Conservation (phyloP, 2,329 filamentous ascomycete genomes). For the Claviceps capensis region DNA sequence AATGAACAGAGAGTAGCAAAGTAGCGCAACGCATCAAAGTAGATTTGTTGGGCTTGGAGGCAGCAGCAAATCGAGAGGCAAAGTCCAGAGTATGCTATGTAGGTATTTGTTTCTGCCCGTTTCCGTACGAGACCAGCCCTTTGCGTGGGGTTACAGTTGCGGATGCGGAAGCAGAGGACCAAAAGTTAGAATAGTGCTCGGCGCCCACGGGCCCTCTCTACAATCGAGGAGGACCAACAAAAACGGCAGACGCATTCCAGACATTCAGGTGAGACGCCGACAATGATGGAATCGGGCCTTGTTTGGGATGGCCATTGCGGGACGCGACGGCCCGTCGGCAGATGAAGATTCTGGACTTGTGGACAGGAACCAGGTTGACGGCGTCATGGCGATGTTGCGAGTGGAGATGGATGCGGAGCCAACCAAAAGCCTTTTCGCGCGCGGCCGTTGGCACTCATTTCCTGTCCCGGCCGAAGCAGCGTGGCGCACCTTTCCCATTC, state of each 20-base stretch:
- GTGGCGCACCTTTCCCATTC: too few relatives aligned
- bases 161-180: neutral
- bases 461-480: too few relatives aligned
- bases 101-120: too few relatives aligned
- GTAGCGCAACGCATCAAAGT: neutral
- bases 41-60: neutral
- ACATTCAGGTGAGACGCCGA: neutral
- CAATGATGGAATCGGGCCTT: neutral
- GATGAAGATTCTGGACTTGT: neutral
- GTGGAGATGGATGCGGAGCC: neutral
- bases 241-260: neutral
- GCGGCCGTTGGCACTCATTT: too few relatives aligned
- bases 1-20: neutral
- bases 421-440: too few relatives aligned
- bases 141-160: neutral
- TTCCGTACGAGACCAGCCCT: neutral
- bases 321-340: neutral
- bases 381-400: neutral
- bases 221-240: neutral
- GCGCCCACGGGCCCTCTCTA: neutral
- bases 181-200: neutral
- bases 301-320: neutral
- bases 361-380: neutral
- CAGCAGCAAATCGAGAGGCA: neutral
- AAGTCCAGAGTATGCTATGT: neutral